Conservation (phyloP, 306 rosid genomes). For the Medicago arabica region DNA sequence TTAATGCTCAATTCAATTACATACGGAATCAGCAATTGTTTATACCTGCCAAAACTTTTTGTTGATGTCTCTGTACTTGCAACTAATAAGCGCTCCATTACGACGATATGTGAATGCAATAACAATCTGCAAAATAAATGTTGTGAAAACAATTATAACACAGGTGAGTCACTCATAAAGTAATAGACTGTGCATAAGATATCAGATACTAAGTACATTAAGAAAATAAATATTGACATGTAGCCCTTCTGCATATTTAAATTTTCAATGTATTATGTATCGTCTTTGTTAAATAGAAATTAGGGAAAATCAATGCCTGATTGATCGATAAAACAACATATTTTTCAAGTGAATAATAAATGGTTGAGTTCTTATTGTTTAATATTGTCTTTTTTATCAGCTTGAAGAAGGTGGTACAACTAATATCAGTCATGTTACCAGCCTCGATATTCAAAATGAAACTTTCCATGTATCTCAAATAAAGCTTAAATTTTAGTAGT, state of each 20-base stretch:
- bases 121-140: conserved; percentile 55
- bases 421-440: conserved; percentile 17
- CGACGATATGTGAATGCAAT: conserved; percentile 85
- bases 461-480: conserved; percentile 19
- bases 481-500: conserved; percentile 32
- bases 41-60: conserved; percentile 94
- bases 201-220: conserved; percentile 15
- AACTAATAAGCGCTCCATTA: conserved; percentile 65
- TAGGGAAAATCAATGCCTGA: conserved; percentile 10
- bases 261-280: conserved; percentile 9
- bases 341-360: conserved; percentile 22
- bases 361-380: background rate
- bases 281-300: conserved; percentile 8
- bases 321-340: conserved; percentile 2
- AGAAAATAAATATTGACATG: conserved; percentile 23
- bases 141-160: conserved; percentile 37
- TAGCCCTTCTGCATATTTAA: conserved; percentile 11
- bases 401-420: conserved; percentile 10
- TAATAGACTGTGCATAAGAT: conserved; percentile 16
- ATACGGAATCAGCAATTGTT: conserved; percentile 31
- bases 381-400: conserved; percentile 4
- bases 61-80: conserved; percentile 89
- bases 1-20: conserved; percentile 18
- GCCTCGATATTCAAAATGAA: conserved; percentile 25
- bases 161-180: conserved; percentile 18